Percentiles rank a stretch among this genome's conserved stretches.
These are phyloP conservation scores for Fallopia convolvulus DNA, from an alignment of 148 eudicot species.

Conservation along the genomic window DNA sequence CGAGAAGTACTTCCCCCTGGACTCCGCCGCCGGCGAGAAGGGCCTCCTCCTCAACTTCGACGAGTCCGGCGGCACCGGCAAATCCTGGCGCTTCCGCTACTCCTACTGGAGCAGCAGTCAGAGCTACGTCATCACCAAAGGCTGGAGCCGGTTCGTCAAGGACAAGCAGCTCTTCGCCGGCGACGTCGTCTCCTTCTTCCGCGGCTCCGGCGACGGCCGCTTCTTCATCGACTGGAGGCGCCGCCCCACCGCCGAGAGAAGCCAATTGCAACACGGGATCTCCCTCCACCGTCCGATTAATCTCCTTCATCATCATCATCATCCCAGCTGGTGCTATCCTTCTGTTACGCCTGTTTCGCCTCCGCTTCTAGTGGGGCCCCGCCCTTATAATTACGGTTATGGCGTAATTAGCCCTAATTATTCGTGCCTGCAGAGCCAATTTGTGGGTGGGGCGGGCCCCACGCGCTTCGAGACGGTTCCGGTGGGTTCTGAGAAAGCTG, in stretches of 20 bases:
- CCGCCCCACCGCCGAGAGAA: not conserved
- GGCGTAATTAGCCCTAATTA: not conserved
- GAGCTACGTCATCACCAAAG: conserved; percentile 17
- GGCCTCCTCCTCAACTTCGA: conserved; percentile 16
- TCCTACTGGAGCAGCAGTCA: conserved; percentile 18
- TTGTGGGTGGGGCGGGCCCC: conserved; percentile 16
- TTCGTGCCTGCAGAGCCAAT: not conserved
- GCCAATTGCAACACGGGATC: not conserved
- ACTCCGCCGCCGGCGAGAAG: conserved; percentile 11
- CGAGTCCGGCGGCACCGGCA: not conserved
- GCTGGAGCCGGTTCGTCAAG: conserved; percentile 17
- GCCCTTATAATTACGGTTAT: not conserved
- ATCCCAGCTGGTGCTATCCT: not conserved
- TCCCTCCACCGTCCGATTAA: not conserved
- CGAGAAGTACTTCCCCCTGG: conserved; percentile 13
- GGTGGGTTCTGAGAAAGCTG: conserved; percentile 62
- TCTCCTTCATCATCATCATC: not conserved
- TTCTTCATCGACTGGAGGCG: conserved; percentile 20
- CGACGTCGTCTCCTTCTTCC: conserved; percentile 17
- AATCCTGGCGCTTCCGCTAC: conserved; percentile 15
- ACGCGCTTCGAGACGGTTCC: conserved; percentile 66
- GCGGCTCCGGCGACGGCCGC: conserved; percentile 13
- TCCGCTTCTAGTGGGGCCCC: not conserved
- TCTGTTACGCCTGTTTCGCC: not conserved
- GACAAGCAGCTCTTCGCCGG: conserved; percentile 13